A percentile compares a stretch with the other conserved stretches of the same genome.
These are phyloP conservation scores for Friedmanniomyces endolithicus DNA, from an alignment of 495 filamentous ascomycete species.

Conservation along the genomic window DNA sequence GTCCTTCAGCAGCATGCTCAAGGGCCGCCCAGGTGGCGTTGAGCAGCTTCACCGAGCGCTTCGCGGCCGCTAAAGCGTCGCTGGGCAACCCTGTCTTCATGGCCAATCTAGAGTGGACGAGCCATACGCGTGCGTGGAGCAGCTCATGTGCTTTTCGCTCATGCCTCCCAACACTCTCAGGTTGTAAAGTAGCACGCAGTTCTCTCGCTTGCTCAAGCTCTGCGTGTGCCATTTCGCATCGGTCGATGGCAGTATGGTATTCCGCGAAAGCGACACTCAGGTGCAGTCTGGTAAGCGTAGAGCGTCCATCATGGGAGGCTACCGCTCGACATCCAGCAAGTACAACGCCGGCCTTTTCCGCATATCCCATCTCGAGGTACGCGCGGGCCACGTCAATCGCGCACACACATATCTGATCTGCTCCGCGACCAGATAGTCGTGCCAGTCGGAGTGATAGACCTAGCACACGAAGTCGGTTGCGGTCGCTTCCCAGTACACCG, in stretches of 20 bases:
- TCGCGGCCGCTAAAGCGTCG: conserved; percentile 16
- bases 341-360: conserved; percentile 44
- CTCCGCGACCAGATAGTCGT: not conserved
- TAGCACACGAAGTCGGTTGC: conserved; percentile 32
- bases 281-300: conserved; percentile 52
- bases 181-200: not conserved
- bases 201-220: not conserved
- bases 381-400: conserved; percentile 49
- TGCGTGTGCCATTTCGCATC: conserved; percentile 24
- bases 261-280: conserved; percentile 64
- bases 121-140: conserved; percentile 9
- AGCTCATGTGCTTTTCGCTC: conserved; percentile 5
- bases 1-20: not conserved
- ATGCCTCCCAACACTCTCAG: not conserved
- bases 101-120: conserved; percentile 5
- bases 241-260: conserved; percentile 57
- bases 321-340: conserved; percentile 16
- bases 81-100: not conserved
- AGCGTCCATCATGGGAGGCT: conserved; percentile 16
- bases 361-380: conserved; percentile 66
- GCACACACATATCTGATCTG: not conserved
- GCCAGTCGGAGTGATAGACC: conserved; percentile 38
- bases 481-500: conserved; percentile 55
- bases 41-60: conserved; percentile 13
- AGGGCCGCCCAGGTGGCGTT: conserved; percentile 13